These are phyloP conservation scores for Schizonepeta tenuifolia DNA, from an alignment of 257 asterid species.

Conservation along the genomic window DNA sequence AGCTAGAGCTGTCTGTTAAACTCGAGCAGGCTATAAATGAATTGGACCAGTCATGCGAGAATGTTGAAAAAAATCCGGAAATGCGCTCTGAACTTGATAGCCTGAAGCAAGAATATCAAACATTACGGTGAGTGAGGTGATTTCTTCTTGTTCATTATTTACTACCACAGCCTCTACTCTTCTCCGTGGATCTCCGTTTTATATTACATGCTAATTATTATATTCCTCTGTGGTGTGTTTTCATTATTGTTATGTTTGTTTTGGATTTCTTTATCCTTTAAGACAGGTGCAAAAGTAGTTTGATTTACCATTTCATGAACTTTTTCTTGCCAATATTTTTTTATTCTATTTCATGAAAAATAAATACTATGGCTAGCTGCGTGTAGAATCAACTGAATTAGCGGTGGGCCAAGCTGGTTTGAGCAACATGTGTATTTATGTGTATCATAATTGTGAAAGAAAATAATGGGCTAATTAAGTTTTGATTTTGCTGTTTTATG, in stretches of 20 bases:
- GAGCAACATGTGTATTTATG: background rate
- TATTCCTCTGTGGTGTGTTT: slow-evolving; percentile 18
- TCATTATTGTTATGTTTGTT: background rate
- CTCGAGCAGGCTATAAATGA: slow-evolving; percentile 59
- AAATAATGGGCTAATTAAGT: background rate
- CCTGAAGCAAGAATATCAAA: slow-evolving; percentile 66
- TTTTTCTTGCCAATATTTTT: background rate
- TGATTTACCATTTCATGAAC: slow-evolving; percentile 2
- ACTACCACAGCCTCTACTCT: slow-evolving; percentile 16
- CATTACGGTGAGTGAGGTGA: slow-evolving; percentile 64
- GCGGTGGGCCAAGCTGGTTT: background rate
- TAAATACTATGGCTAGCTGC: background rate
- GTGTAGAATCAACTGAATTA: background rate
- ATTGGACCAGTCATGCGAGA: slow-evolving; percentile 53
- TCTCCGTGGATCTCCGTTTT: background rate
- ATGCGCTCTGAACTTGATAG: slow-evolving; percentile 63
- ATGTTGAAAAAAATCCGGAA: slow-evolving; percentile 59
- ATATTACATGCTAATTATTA: background rate
- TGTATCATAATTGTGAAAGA: background rate
- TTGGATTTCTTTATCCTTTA: background rate
- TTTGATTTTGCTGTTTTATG: background rate
- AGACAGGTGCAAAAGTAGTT: background rate
- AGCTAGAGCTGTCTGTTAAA: slow-evolving; percentile 55
- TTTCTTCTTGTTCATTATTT: slow-evolving; percentile 11
- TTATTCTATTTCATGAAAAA: background rate